Evolutionary conservation across 2,329 filamentous ascomycete species (phyloP).

Genomic region (Plectosphaerella cucumerina): DNA sequence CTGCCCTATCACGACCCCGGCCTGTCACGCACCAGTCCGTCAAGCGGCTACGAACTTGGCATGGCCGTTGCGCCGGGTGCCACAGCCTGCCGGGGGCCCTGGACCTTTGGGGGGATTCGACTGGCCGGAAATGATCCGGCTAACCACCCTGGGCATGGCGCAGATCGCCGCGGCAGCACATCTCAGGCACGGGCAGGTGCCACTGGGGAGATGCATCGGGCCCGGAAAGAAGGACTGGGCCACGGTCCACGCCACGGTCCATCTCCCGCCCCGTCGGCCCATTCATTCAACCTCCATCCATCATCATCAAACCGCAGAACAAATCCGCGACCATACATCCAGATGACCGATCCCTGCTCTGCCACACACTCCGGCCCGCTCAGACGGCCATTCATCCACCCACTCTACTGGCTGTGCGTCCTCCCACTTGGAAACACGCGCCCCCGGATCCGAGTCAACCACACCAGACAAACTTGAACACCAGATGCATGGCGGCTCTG

Average conservation of each 20-base stretch:
- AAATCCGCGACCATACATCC: neutral
- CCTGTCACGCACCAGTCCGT: neutral
- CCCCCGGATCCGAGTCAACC: neutral
- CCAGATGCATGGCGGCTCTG: too few relatives aligned
- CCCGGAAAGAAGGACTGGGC: too few relatives aligned
- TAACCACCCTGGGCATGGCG: too few relatives aligned
- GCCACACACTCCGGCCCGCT: slow-evolving; percentile 1
- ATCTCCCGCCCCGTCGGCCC: neutral
- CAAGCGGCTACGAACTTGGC: neutral
- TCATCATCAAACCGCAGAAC: neutral
- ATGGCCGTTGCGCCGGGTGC: neutral
- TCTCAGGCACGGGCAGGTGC: neutral
- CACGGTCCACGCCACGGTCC: neutral
- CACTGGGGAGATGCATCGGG: too few relatives aligned
- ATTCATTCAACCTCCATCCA: neutral
- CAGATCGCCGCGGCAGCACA: neutral
- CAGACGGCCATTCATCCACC: slow-evolving; percentile 6
- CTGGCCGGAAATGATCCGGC: too few relatives aligned
- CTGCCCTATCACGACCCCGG: neutral
- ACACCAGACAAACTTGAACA: too few relatives aligned
- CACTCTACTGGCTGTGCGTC: slow-evolving; percentile 9
- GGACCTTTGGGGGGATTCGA: neutral
- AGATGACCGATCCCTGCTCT: neutral
- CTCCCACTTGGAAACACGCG: slow-evolving; percentile 8
- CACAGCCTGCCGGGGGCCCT: neutral